These are phyloP conservation scores for Neonectria punicea DNA, from an alignment of 2,329 filamentous ascomycete genomes.

Conservation along the genomic window DNA sequence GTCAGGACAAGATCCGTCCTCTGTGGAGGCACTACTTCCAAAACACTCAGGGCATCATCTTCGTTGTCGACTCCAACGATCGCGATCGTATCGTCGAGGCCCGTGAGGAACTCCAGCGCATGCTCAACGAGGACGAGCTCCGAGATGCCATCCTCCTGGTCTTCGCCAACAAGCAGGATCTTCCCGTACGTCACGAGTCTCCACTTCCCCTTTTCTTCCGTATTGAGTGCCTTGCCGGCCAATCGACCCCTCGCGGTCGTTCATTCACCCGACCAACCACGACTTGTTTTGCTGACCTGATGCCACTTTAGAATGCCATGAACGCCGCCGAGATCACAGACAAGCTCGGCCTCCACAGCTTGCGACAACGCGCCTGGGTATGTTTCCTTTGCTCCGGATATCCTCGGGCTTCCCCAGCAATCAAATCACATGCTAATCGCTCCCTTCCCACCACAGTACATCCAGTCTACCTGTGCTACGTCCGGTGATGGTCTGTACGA, in stretches of 20 bases:
- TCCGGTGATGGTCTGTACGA: slow-evolving; percentile 99
- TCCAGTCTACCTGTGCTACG: slow-evolving; percentile 99
- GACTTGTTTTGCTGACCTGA: slow-evolving; percentile 31
- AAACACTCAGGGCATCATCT: slow-evolving; percentile 99
- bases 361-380: slow-evolving; percentile 99
- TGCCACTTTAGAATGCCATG: slow-evolving; percentile 85
- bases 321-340: slow-evolving; percentile 99
- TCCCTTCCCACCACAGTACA: slow-evolving; percentile 73
- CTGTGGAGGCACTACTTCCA: slow-evolving; percentile 99
- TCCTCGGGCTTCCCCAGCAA: not conserved
- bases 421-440: slow-evolving; percentile 34
- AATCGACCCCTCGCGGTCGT: slow-evolving; percentile 8
- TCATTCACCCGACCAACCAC: slow-evolving; percentile 14
- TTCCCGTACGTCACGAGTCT: slow-evolving; percentile 75
- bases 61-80: slow-evolving; percentile 99
- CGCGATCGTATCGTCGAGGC: slow-evolving; percentile 98
- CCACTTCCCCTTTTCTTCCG: slow-evolving; percentile 27
- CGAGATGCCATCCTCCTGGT: slow-evolving; percentile 96
- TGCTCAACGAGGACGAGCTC: slow-evolving; percentile 99
- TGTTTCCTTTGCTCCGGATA: slow-evolving; percentile 51
- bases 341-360: slow-evolving; percentile 98
- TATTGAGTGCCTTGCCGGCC: slow-evolving; percentile 7
- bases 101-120: slow-evolving; percentile 94
- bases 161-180: slow-evolving; percentile 99
- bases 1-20: slow-evolving; percentile 99